These are phyloP conservation scores for Acanthamoeba comandoni DNA, from an alignment of 208 protist species.

Conservation along the genomic window DNA sequence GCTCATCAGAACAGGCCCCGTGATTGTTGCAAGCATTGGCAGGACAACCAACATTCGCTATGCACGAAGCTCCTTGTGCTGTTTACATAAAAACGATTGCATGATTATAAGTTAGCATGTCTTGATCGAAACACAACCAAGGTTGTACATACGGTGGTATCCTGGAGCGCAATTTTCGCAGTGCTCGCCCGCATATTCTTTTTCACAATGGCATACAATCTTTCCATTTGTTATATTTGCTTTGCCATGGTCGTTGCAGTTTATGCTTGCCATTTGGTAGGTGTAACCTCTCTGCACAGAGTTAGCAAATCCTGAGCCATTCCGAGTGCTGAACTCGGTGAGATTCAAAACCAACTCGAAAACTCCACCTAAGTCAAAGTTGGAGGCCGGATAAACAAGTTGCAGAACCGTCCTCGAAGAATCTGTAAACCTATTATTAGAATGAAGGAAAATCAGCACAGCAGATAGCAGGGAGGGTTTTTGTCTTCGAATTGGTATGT, in stretches of 20 bases:
- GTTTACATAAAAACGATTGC: no score
- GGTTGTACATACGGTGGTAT: neutral
- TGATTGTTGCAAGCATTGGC: slow-evolving; percentile 44
- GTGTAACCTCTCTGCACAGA: slow-evolving; percentile 15
- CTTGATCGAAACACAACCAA: no score
- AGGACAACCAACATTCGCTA: neutral
- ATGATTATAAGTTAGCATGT: no score
- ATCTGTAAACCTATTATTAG: no score
- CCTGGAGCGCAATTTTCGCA: slow-evolving; percentile 54
- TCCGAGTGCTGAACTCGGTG: slow-evolving; percentile 28
- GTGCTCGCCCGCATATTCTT: slow-evolving; percentile 27
- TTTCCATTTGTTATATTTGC: neutral
- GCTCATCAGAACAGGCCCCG: slow-evolving; percentile 19
- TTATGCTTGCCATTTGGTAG: slow-evolving; percentile 4
- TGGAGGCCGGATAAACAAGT: no score
- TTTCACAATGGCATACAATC: slow-evolving; percentile 23
- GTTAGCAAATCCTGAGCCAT: slow-evolving; percentile 46
- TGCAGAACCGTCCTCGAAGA: no score
- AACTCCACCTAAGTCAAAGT: neutral
- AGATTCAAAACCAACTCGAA: slow-evolving; percentile 73
- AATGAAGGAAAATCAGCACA: no score
- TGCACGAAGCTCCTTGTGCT: neutral
- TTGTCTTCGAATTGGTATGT: no score
- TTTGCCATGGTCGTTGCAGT: slow-evolving; percentile 51
- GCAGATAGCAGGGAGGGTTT: no score